phyloP scores from a whole-genome alignment of 2,329 filamentous ascomycete genomes.

The Didymella segeticola region DNA sequence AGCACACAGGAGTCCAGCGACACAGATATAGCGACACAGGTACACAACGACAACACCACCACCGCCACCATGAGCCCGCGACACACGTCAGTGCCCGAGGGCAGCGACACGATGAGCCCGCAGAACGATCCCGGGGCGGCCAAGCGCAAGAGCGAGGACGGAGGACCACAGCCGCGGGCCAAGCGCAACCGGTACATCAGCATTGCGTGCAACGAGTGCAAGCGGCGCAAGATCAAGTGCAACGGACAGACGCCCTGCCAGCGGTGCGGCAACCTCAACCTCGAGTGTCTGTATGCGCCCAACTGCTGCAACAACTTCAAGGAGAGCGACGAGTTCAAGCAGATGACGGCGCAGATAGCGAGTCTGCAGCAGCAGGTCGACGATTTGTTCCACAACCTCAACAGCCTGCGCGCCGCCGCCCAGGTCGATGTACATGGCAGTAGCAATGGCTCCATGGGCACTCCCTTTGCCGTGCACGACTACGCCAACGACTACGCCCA shows the following conservation, averaged over 20 bases:
- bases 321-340: conserved; percentile 89
- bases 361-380: conserved; percentile 85
- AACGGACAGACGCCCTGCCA: conserved; percentile 71
- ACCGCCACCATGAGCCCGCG: conserved; percentile 12
- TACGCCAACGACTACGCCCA: too few species aligned
- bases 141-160: conserved; percentile 56
- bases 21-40: not conserved
- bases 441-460: conserved; percentile 40
- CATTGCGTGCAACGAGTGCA: conserved; percentile 72
- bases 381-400: conserved; percentile 75
- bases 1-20: not conserved
- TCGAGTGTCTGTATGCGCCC: conserved; percentile 70
- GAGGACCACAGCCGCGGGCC: conserved; percentile 58
- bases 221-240: conserved; percentile 72
- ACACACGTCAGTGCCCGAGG: conserved; percentile 19
- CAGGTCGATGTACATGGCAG: conserved; percentile 50
- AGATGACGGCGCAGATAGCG: conserved; percentile 76
- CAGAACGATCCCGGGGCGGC: conserved; percentile 30
- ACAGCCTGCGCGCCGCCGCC: conserved; percentile 67
- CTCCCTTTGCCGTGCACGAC: conserved; percentile 38
- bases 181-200: conserved; percentile 73
- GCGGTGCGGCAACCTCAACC: conserved; percentile 67
- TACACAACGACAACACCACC: not conserved
- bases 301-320: conserved; percentile 84
- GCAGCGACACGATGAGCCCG: conserved; percentile 46